phyloP scores from a whole-genome alignment of 805 yeast species.

The Citeromyces matritensis region DNA sequence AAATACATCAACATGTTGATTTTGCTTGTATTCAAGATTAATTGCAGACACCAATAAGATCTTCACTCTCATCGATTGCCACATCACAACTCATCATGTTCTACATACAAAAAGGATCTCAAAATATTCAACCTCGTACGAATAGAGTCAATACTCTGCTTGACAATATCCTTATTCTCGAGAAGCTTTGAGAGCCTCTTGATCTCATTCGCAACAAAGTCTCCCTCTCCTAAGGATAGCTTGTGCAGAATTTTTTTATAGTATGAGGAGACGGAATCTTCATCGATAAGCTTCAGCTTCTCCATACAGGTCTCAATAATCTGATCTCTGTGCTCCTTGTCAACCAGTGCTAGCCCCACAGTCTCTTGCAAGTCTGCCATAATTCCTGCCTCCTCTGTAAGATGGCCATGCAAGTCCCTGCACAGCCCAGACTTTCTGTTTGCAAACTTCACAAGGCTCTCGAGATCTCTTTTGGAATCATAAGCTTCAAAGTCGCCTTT shows the following conservation, averaged over 20 bases:
- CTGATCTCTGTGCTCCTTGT: not conserved
- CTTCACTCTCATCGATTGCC: too few relatives aligned
- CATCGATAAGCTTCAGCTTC: not conserved
- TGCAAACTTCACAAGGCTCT: constrained; percentile 33
- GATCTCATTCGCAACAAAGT: constrained; percentile 27
- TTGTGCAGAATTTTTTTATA: constrained; percentile 31
- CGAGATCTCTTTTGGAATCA: constrained; percentile 27
- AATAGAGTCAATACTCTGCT: constrained; percentile 33
- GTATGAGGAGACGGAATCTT: constrained; percentile 16
- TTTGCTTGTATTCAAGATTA: too few relatives aligned
- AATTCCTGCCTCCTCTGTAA: constrained; percentile 23
- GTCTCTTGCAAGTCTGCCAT: constrained; percentile 15
- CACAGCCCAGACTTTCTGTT: constrained; percentile 22
- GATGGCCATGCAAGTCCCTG: constrained; percentile 24
- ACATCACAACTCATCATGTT: too few relatives aligned
- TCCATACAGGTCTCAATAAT: not conserved
- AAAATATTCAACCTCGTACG: constrained; percentile 36
- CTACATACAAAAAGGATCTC: constrained; percentile 9
- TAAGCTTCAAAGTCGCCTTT: constrained; percentile 16
- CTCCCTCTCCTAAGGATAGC: constrained; percentile 24
- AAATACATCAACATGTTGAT: too few relatives aligned
- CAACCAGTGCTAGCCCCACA: too few relatives aligned
- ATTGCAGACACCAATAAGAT: too few relatives aligned
- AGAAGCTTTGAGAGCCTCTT: constrained; percentile 28
- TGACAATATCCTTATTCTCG: constrained; percentile 17